A percentile compares a stretch with the other conserved stretches of the same genome.
Evolutionary conservation across 2,329 filamentous ascomycete genomes (phyloP).

Genomic region (Exophiala spinifera): DNA sequence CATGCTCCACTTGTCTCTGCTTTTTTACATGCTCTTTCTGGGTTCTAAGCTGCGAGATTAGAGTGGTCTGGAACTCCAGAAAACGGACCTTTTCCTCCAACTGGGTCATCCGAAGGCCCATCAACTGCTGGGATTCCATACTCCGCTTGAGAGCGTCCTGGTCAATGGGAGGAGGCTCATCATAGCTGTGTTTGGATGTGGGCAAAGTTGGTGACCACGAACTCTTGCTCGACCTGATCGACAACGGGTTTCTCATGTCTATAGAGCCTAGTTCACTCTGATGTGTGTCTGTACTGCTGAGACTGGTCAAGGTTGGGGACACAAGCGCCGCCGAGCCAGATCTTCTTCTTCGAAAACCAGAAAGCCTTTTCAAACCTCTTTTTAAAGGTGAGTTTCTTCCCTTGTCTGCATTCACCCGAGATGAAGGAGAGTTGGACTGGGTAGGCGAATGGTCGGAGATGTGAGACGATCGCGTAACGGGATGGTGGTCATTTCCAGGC

Average conservation of each 20-base stretch:
- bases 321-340: slow-evolving; percentile 18
- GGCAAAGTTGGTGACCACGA: slow-evolving; percentile 22
- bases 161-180: slow-evolving; percentile 15
- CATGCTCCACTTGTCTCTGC: slow-evolving; percentile 33
- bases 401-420: slow-evolving; percentile 16
- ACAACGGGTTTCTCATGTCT: slow-evolving; percentile 17
- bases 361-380: slow-evolving; percentile 26
- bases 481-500: slow-evolving; percentile 27
- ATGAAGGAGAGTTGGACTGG: slow-evolving; percentile 10
- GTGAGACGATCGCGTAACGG: slow-evolving; percentile 15
- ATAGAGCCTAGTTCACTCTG: slow-evolving; percentile 10
- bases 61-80: slow-evolving; percentile 24
- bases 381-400: slow-evolving; percentile 25
- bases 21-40: slow-evolving; percentile 28
- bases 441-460: slow-evolving; percentile 11
- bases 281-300: slow-evolving; percentile 20
- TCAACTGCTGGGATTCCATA: slow-evolving; percentile 24
- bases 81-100: slow-evolving; percentile 29
- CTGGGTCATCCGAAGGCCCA: slow-evolving; percentile 24
- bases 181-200: slow-evolving; percentile 13
- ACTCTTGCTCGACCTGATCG: slow-evolving; percentile 24
- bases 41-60: slow-evolving; percentile 19
- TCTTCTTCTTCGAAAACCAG: slow-evolving; percentile 26
- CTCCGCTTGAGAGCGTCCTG: slow-evolving; percentile 23
- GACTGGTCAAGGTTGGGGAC: slow-evolving; percentile 20